Percentiles rank a stretch among this genome's conserved stretches.
These are phyloP conservation scores for Amaranthus hypochondriacus DNA, from an alignment of 148 eudicot species.

Conservation along the genomic window DNA sequence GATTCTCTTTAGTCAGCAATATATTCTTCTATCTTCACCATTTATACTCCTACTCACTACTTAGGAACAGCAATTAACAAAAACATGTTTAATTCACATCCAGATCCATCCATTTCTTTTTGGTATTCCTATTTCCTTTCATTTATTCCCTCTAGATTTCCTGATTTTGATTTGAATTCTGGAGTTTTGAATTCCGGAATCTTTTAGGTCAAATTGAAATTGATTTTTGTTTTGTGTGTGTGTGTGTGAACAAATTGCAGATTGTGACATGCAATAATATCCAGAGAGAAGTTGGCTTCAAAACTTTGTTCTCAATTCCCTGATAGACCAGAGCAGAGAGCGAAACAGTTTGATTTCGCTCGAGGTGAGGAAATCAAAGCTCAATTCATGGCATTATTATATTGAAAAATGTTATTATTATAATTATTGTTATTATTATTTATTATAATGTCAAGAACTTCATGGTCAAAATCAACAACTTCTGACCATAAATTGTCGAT, in stretches of 20 bases:
- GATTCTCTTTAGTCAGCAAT: too few species aligned
- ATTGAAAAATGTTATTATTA: too few species aligned
- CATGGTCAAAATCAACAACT: background rate
- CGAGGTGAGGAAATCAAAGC: too few species aligned
- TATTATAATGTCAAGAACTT: background rate
- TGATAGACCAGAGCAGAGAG: background rate
- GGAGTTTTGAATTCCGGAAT: background rate
- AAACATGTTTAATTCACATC: background rate
- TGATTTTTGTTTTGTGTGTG: background rate
- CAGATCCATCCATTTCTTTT: background rate
- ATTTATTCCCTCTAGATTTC: background rate
- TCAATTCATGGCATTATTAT: too few species aligned
- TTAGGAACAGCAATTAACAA: background rate
- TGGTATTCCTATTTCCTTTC: background rate
- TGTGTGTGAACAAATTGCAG: background rate
- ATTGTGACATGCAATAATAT: background rate
- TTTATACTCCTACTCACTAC: too few species aligned
- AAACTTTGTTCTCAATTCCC: background rate
- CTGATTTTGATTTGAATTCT: background rate
- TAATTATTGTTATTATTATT: too few species aligned
- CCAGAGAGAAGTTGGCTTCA: background rate
- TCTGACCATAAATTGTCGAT: too few species aligned
- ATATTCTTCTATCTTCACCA: too few species aligned
- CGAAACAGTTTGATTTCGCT: background rate
- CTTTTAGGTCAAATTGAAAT: background rate